Conservation (phyloP, 305 asterid genomes). For the Fraxinus sp. region DNA sequence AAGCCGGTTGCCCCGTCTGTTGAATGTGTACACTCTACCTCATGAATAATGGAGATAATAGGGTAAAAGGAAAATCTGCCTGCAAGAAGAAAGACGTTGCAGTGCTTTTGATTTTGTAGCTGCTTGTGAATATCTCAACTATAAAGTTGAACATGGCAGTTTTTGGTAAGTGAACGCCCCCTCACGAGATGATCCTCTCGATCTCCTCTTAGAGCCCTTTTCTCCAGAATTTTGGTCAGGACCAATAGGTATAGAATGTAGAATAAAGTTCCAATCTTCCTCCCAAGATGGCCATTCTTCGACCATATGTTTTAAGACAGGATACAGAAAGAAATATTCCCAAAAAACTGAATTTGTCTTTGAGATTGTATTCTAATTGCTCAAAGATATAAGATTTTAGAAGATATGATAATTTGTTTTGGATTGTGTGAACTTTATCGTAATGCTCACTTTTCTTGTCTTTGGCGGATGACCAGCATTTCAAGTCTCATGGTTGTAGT, state of each 20-base stretch:
- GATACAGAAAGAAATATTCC: neutral
- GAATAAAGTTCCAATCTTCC: neutral
- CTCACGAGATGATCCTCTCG: neutral
- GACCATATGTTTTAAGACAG: neutral
- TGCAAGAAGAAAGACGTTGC: neutral
- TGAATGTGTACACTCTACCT: neutral
- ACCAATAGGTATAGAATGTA: neutral
- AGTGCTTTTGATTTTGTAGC: neutral
- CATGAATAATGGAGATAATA: neutral
- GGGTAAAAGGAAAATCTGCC: neutral
- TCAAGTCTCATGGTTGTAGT: neutral
- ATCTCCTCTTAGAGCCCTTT: neutral
- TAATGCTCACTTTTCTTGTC: neutral
- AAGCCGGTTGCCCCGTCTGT: slow-evolving; percentile 48
- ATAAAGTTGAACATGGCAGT: neutral
- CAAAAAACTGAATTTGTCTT: neutral
- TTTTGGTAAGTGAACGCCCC: neutral
- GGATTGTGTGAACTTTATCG: neutral
- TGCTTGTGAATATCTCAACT: neutral
- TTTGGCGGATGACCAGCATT: neutral
- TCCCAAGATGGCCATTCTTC: neutral
- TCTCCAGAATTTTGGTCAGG: neutral
- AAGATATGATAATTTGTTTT: neutral
- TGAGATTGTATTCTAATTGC: neutral
- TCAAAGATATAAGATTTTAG: neutral